Evolutionary conservation across 2,329 filamentous ascomycete genomes (phyloP).

Genomic region (Zasmidium cellare): DNA sequence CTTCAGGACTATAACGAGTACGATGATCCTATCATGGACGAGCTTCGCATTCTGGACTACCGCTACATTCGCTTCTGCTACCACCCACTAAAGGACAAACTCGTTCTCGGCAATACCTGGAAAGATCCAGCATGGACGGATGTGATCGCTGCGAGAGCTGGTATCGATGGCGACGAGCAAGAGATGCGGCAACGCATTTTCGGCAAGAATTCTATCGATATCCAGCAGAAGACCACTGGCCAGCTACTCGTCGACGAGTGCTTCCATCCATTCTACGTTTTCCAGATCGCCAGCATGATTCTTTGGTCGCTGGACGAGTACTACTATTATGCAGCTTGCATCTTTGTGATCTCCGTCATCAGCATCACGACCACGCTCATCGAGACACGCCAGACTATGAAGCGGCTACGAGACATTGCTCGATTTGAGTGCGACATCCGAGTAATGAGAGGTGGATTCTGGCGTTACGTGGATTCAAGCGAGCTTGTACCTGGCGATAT

Average conservation of each 20-base stretch:
- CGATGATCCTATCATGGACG: slow-evolving; percentile 71
- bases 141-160: slow-evolving; percentile 70
- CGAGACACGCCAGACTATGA: slow-evolving; percentile 92
- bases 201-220: slow-evolving; percentile 86
- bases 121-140: slow-evolving; percentile 89
- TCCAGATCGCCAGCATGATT: slow-evolving; percentile 90
- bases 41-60: slow-evolving; percentile 81
- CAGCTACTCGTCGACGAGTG: slow-evolving; percentile 91
- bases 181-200: slow-evolving; percentile 82
- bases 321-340: slow-evolving; percentile 95
- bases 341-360: slow-evolving; percentile 89
- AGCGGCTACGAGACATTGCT: slow-evolving; percentile 83
- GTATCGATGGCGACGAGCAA: slow-evolving; percentile 87
- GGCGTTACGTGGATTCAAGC: slow-evolving; percentile 81
- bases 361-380: slow-evolving; percentile 88
- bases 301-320: slow-evolving; percentile 96
- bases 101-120: slow-evolving; percentile 84
- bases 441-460: slow-evolving; percentile 91
- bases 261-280: slow-evolving; percentile 97
- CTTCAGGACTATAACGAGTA: slow-evolving; percentile 70
- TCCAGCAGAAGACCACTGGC: slow-evolving; percentile 80
- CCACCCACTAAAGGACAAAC: slow-evolving; percentile 85
- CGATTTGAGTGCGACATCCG: slow-evolving; percentile 93
- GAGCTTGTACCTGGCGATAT: slow-evolving; percentile 94
- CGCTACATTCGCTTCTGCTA: slow-evolving; percentile 92